Base-by-base conservation (phyloP, 768 basidiomycete species). In the Boletus rex-veris region DNA sequence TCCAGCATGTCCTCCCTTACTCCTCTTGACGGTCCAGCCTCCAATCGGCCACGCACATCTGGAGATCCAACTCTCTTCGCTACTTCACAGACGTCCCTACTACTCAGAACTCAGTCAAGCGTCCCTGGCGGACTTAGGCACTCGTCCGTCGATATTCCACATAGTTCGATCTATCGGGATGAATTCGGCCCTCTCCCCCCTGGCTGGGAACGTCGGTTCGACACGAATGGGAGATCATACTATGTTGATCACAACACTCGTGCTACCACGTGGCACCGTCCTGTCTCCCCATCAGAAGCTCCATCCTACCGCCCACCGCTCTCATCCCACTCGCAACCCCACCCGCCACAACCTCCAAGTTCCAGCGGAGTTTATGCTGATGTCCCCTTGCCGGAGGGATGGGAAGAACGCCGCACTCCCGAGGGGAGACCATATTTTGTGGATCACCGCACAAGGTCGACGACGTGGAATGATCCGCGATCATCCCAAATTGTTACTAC, bases 321-420 rank as follows among this genome's bases (percentile, higher is more conserved):
- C 0, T 43, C 52, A 7, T 55, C 61, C 37, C 48, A 63, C 18
- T 45, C 64, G 7, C 62, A 57, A 21, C n/a, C 62, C 8, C 51
- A 59, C 7, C 53, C 57, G 0, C 55, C 73, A 7, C 65, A 72
- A n/a, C 64, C 70, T 45, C 57, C 76, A 9, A 70, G 24, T 33
- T 59, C 66, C 5, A 68, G 46, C 43, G 59, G 60, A 0, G 26
- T 60, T 3, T 84, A 84, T 61, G 75, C 77, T 2, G 84, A 85
- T 59, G 76, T 86, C 10, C 90, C 89, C 10, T 75, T 96, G 9
- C 92, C 92, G 0, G 80, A 87, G 7, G 92, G 92, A 18, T 96
- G 93, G 92, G 93, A 95, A 71, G 92, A 94, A 65, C 83, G 92
- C 43, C 83, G 86, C 53, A 92, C 92, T 2, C 81, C 90, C n/a